Base-by-base conservation (phyloP, 2,329 filamentous ascomycete species). In the Scorias spongiosa region DNA sequence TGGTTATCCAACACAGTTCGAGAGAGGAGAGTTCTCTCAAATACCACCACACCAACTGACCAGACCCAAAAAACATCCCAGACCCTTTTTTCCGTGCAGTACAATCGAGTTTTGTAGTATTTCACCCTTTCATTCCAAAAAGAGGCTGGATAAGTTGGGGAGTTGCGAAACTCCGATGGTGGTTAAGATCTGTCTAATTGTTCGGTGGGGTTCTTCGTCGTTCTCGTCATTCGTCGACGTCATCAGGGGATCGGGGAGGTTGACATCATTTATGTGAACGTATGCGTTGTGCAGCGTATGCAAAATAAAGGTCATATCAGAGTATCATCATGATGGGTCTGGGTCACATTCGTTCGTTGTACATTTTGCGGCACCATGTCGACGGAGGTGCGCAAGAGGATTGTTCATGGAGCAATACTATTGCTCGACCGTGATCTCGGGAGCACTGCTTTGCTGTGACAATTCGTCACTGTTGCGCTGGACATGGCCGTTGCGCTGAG, bases 361-460 rank as follows among this genome's bases (percentile, higher is more conserved):
- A 40, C 15, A 40, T 17, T 42, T 44, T 32, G 29, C 11, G 2
- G 42, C 18, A 29, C 38, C 28, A 29, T 41, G 32, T 44, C 43
- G 43, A 41, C 32, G 32, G 43, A 44, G 42, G 43, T 40, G 43
- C 42, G 41, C 41, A 38, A 39, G 38, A 38, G 36, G 40, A 39
- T 44, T 44, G 42, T 44, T 39, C 42, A 44, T 39, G 20, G 43
- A 20, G 39, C 43, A 39, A 40, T 26, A 4, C 52, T 54, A 60
- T 44, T 75, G 76, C 66, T 78, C 76, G 54, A 78, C 75, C 54
- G 78, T 75, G 57, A 79, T 77, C 59, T 78, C 74, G 50, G 77
- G 70, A 46, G 71, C 71, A 47, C 56, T 60, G 48, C 72, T 75
- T 54, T 70, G 73, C 51, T 73, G 69, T 44, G 74, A 74, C 46